Base-by-base conservation (phyloP, 306 rosid genomes). In the Fragaria vesca region DNA sequence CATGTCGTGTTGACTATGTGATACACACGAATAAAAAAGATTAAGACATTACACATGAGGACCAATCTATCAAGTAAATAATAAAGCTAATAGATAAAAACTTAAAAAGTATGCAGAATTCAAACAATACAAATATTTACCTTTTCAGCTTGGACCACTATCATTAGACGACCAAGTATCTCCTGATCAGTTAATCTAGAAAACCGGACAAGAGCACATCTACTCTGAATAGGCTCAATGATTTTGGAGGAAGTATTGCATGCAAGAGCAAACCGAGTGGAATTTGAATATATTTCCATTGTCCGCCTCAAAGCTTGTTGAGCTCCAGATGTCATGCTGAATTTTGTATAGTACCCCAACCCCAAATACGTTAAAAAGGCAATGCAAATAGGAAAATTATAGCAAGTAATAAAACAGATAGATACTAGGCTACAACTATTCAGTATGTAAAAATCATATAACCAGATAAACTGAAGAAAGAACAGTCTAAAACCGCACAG, bases 261-360 rank as follows among this genome's bases (percentile, higher is more conserved):
- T 8, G 98, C 98, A 80, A 95, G 92, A 51, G 97, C 97, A 13
- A 95, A 95, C 63, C 97, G 97, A 58, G 98, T 95, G 42, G 95
- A 81, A 80, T 95, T 95, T 16, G 97, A 95, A 83, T 90, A 95
- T 81, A 95, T 95, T 81, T 95, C 98, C 89, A 95, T 92, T 2
- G 97, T 95, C 83, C 98, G 86, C 84, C 98, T 88, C 88, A 95
- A 75, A 54, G 98, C 97, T 90, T 95, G 97, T 73, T 94, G 98
- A 66, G 97, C 98, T 78, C 97, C 98, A 45, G 98, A 86, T 24
- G 98, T 94, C 98, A 92, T 92, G 81, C 97, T 95, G 86, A 62
- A 71, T 57, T 66, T 42, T 62, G 76, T 69, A 43, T 36, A 74
- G 16, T n/a, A 48, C 55, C 66, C 10, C 45, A 69, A 26, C 11